Conservation (phyloP, 2,329 filamentous ascomycete genomes). For the Neofusicoccum kwambonambiense region DNA sequence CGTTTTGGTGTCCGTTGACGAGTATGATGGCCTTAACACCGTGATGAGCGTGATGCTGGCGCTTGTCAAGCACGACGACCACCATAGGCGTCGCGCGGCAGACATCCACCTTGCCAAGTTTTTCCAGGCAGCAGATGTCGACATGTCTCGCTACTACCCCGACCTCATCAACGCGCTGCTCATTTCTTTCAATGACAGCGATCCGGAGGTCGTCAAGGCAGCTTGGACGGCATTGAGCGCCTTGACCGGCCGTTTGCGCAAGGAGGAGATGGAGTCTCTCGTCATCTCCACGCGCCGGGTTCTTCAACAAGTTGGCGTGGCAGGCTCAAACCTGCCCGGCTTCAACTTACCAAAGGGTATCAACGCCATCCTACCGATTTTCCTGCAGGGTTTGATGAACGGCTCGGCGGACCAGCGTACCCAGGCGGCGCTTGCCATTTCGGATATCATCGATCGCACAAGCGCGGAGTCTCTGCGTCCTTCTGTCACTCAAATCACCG, state of each 20-base stretch:
- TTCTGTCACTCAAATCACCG: slow-evolving; percentile 96
- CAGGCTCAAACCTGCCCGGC: slow-evolving; percentile 79
- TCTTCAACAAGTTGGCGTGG: slow-evolving; percentile 82
- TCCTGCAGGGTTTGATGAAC: slow-evolving; percentile 97
- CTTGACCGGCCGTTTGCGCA: slow-evolving; percentile 84
- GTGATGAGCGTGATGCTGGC: slow-evolving; percentile 91
- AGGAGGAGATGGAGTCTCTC: slow-evolving; percentile 96
- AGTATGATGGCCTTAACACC: slow-evolving; percentile 92
- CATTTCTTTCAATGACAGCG: slow-evolving; percentile 86
- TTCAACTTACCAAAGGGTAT: slow-evolving; percentile 95
- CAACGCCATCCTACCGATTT: slow-evolving; percentile 92
- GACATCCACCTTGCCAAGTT: slow-evolving; percentile 81
- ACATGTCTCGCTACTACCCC: slow-evolving; percentile 94
- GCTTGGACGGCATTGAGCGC: slow-evolving; percentile 84
- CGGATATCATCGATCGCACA: slow-evolving; percentile 91
- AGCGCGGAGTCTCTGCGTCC: slow-evolving; percentile 84
- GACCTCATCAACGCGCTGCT: slow-evolving; percentile 89
- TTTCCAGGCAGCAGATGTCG: slow-evolving; percentile 75
- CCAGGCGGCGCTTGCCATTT: slow-evolving; percentile 87
- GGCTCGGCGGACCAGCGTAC: slow-evolving; percentile 89
- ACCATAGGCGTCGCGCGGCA: slow-evolving; percentile 75
- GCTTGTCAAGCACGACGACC: slow-evolving; percentile 89
- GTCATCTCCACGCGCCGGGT: slow-evolving; percentile 83
- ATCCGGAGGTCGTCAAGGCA: slow-evolving; percentile 80
- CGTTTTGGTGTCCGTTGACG: slow-evolving; percentile 88